Evolutionary conservation across 352 stramenopile species (phyloP), one percentile per base, ranked within the genome.

Genomic region (Phytophthora sp.): DNA sequence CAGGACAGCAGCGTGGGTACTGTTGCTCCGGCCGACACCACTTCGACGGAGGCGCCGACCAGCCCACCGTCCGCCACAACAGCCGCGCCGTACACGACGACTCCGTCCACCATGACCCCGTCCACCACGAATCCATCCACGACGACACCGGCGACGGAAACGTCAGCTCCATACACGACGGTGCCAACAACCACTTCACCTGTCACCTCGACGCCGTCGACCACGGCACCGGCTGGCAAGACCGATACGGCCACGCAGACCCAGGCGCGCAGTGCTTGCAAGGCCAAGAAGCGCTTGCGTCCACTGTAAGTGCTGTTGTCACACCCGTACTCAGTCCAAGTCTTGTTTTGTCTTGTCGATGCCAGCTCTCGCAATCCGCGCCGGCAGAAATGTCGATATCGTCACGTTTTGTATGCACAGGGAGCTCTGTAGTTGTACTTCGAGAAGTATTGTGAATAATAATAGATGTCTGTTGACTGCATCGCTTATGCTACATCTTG

Each of bases 231-330:
- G 17, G 15, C 20, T 6, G 26, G 6, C 5, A 38, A 46, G 44
- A 48, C 42, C 48, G 45, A n/a, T 31, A 42, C 15, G 10, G 39
- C 38, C 2, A 54, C 45, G 1, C 20, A 62, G 10, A 52, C n/a
- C 8, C 42, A 44, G 23, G 15, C 24, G 7, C 53, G 44, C 23
- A 61, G 26, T 43, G 54, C 57, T 26, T 74, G 55, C 46, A 65
- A 62, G 54, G 49, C 50, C 31, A 75, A 48, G 43, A 76, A 44
- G 34, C 49, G 53, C 26, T 18, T 66, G n/a, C 59, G 59, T n/a
- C 45, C 31, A 11, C 35, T 69, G 34, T 66, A 63, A 34, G n/a
- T n/a, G n/a, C n/a, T n/a, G n/a, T n/a, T n/a, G n/a, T n/a, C n/a
- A n/a, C n/a, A n/a, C n/a, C n/a, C n/a, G n/a, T n/a, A n/a, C n/a